Evolutionary conservation across 2,329 filamentous ascomycete species (phyloP).

Genomic region (Trichoderma sp.): DNA sequence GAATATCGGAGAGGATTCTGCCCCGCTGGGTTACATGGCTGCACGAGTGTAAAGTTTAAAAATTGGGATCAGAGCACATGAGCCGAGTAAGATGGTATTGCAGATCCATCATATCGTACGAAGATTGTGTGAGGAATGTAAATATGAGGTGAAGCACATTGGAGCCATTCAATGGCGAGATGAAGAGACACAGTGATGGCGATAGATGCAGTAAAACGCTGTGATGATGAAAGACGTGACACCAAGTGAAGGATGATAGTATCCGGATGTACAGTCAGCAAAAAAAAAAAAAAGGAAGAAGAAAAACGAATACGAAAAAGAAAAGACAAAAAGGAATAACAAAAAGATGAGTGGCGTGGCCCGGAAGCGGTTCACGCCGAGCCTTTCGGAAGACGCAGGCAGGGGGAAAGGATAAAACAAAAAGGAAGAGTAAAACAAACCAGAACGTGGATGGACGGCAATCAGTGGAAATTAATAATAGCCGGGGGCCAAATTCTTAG

Average conservation of each 20-base stretch:
- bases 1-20: neutral
- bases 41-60: neutral
- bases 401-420: neutral
- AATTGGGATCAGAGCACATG: neutral
- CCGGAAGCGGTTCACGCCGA: neutral
- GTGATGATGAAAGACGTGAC: neutral
- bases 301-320: slow-evolving; percentile 11
- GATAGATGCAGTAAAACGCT: neutral
- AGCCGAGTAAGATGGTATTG: neutral
- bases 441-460: neutral
- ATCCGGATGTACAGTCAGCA: neutral
- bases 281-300: too few species aligned
- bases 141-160: neutral
- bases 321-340: neutral
- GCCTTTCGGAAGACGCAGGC: neutral
- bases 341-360: neutral
- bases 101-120: neutral
- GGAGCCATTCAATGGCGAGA: neutral
- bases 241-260: neutral
- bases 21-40: neutral
- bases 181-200: neutral
- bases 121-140: neutral
- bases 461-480: slow-evolving; percentile 8
- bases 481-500: neutral
- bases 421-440: neutral